Conservation (phyloP, 1,139 yeast genomes). For the Saccharomycopsis hybrid region DNA sequence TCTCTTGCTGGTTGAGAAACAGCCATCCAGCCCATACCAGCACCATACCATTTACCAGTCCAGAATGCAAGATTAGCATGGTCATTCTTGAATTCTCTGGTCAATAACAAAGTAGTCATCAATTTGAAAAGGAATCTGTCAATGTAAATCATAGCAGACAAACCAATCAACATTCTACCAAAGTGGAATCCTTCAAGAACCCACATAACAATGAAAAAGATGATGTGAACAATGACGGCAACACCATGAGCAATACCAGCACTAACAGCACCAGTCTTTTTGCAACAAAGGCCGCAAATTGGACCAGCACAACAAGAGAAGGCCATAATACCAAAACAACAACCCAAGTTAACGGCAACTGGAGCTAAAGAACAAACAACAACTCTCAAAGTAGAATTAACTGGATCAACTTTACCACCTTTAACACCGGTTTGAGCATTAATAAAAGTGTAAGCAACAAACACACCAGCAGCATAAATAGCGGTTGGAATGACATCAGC, state of each 20-base stretch:
- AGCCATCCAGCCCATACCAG: constrained; percentile 93
- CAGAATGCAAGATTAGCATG: constrained; percentile 97
- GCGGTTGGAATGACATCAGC: constrained; percentile 84
- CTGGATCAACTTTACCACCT: constrained; percentile 42
- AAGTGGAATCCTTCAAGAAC: constrained; percentile 89
- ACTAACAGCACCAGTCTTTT: constrained; percentile 94
- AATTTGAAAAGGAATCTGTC: constrained; percentile 87
- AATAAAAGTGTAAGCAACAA: constrained; percentile 85
- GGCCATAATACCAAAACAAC: constrained; percentile 63
- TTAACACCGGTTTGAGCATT: constrained; percentile 96
- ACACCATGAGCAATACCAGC: constrained; percentile 97
- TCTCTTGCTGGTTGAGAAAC: constrained; percentile 96
- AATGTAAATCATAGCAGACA: constrained; percentile 75
- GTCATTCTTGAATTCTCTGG: constrained; percentile 97
- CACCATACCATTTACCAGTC: constrained; percentile 99
- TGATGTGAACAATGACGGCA: constrained; percentile 78
- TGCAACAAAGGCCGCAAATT: constrained; percentile 88
- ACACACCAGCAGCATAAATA: constrained; percentile 84
- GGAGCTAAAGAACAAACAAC: constrained; percentile 90
- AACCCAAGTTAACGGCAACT: constrained; percentile 84
- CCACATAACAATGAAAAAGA: constrained; percentile 95
- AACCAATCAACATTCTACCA: constrained; percentile 81
- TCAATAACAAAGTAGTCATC: constrained; percentile 70
- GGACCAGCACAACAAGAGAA: constrained; percentile 98
- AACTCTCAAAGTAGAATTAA: constrained; percentile 79